Conservation (phyloP, 495 filamentous ascomycete species). For the Penicillium desertorum region DNA sequence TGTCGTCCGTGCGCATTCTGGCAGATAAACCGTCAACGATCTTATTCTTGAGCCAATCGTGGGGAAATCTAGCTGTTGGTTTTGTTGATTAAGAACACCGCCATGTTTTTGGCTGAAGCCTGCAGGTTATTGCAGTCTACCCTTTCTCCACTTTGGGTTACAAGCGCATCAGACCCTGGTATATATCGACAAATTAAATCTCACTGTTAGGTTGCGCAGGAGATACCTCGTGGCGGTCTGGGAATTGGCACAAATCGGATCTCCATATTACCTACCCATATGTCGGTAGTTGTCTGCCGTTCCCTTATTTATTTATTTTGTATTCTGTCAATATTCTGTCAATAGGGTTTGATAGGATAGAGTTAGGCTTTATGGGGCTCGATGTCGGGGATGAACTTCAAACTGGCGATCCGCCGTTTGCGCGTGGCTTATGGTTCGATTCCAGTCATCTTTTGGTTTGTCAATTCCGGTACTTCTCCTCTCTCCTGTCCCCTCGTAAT, state of each 20-base stretch:
- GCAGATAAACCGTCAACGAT: background rate
- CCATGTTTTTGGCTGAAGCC: background rate
- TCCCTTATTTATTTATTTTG: background rate
- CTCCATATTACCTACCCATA: background rate
- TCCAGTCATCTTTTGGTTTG: background rate
- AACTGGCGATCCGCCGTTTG: background rate
- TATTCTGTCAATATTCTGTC: background rate
- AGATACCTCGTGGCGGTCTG: constrained; percentile 4
- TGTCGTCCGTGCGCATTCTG: background rate
- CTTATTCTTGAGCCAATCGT: background rate
- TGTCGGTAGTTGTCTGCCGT: background rate
- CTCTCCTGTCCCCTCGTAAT: background rate
- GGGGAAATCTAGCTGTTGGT: background rate
- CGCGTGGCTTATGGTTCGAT: background rate
- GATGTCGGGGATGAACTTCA: background rate
- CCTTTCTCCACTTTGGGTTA: background rate
- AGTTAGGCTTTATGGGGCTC: constrained; percentile 1
- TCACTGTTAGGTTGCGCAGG: background rate
- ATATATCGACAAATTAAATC: background rate
- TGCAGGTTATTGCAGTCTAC: background rate
- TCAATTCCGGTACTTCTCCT: background rate
- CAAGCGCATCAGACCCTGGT: constrained; percentile 1
- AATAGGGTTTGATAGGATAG: background rate
- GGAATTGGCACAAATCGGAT: background rate
- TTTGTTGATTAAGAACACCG: background rate